Conservation (phyloP, 805 yeast genomes). For the Candida lessepsii region DNA sequence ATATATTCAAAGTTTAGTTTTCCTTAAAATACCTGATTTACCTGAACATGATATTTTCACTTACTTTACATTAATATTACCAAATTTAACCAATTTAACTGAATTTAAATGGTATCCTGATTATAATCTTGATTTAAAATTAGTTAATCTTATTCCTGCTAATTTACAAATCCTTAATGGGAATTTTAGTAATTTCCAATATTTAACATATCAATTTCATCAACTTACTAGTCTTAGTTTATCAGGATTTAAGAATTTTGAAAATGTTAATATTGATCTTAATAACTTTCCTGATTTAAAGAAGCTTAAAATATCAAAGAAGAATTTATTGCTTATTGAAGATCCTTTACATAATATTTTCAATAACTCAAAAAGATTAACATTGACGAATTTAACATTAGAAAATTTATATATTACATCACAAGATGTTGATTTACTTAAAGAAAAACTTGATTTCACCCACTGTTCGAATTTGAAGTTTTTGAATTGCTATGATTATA, state of each 20-base stretch:
- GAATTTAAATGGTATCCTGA: slow-evolving; percentile 22
- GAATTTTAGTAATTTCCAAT: slow-evolving; percentile 18
- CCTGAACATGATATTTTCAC: slow-evolving; percentile 22
- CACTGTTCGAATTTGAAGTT: slow-evolving; percentile 9
- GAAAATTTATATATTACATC: slow-evolving; percentile 15
- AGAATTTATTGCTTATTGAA: slow-evolving; percentile 13
- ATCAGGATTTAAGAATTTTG: slow-evolving; percentile 16
- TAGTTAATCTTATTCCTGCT: slow-evolving; percentile 17
- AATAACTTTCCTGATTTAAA: slow-evolving; percentile 14
- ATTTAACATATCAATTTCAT: slow-evolving; percentile 11
- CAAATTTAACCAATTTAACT: slow-evolving; percentile 15
- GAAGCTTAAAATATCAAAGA: slow-evolving; percentile 18
- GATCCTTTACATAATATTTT: slow-evolving; percentile 13
- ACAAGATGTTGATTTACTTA: slow-evolving; percentile 8
- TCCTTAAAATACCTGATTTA: slow-evolving; percentile 23
- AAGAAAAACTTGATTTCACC: slow-evolving; percentile 9
- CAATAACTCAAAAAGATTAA: slow-evolving; percentile 7
- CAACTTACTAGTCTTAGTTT: slow-evolving; percentile 16
- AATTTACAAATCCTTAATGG: slow-evolving; percentile 17
- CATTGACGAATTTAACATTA: slow-evolving; percentile 10
- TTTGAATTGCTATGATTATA: slow-evolving; percentile 14
- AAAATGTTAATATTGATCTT: slow-evolving; percentile 15
- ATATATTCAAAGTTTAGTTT: slow-evolving; percentile 15
- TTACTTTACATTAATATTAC: slow-evolving; percentile 18
- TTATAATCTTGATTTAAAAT: slow-evolving; percentile 16